Conservation (phyloP, 192 early-diverging fungal species). For the Anaeromyces robustus region DNA sequence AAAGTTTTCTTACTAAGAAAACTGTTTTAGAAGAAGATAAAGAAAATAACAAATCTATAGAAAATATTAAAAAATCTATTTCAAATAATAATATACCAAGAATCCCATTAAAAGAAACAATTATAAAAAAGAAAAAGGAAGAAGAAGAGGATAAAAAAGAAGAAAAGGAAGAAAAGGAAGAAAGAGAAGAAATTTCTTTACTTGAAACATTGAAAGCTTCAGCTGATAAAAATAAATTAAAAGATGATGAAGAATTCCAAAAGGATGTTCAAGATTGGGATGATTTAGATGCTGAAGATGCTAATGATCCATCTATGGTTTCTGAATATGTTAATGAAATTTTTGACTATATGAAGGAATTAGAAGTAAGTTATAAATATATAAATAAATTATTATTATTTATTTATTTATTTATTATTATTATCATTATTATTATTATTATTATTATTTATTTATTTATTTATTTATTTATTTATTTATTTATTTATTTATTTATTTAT, state of each 20-base stretch:
- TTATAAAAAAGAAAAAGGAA: not conserved
- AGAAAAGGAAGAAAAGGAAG: not conserved
- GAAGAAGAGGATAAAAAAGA: no score
- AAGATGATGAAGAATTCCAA: not conserved
- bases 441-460: conserved; percentile 1
- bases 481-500: not conserved
- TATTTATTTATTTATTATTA: not conserved
- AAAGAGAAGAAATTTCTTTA: not conserved
- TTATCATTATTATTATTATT: no score
- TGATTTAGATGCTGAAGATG: conserved; percentile 65
- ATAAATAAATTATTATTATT: not conserved
- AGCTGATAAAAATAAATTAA: not conserved
- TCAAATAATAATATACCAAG: not conserved
- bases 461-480: not conserved
- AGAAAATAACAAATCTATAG: not conserved
- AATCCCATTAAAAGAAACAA: not conserved
- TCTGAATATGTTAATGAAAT: conserved; percentile 91
- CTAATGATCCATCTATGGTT: conserved; percentile 77
- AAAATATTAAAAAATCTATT: not conserved
- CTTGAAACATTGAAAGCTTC: not conserved
- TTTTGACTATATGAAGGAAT: conserved; percentile 62
- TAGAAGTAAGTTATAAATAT: conserved; percentile 31
- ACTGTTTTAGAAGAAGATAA: not conserved
- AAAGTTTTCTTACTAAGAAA: not conserved
- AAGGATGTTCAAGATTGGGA: conserved; percentile 30